Evolutionary conservation across 371 early-diverging fungal species (phyloP).

Genomic region (Apophysomyces elegans): DNA sequence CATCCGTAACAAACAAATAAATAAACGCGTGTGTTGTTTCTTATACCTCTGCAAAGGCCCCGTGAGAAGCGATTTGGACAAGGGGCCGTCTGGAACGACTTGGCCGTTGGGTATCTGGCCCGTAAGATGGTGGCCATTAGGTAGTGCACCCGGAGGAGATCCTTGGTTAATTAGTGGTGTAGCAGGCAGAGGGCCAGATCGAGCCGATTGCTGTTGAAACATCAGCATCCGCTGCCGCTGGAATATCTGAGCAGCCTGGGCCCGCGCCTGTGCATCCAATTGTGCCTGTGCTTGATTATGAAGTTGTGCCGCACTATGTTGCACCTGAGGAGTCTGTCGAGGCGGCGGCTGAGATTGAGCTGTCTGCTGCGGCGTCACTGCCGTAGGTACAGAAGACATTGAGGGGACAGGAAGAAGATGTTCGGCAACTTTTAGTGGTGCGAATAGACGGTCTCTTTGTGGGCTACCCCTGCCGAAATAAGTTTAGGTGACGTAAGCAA

Average conservation of each 20-base stretch:
- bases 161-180: slow-evolving; percentile 5
- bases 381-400: slow-evolving; percentile 10
- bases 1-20: slow-evolving; percentile 9
- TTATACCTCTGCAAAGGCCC: slow-evolving; percentile 9
- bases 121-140: background rate
- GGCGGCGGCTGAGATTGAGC: slow-evolving; percentile 4
- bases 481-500: background rate
- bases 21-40: slow-evolving; percentile 2
- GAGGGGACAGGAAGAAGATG: slow-evolving; percentile 6
- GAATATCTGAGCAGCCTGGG: background rate
- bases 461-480: background rate
- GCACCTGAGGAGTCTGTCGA: slow-evolving; percentile 9
- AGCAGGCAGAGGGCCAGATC: background rate
- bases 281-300: slow-evolving; percentile 8
- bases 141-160: background rate
- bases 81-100: slow-evolving; percentile 10
- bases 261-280: slow-evolving; percentile 10
- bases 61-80: slow-evolving; percentile 9
- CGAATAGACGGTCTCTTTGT: background rate
- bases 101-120: slow-evolving; percentile 9
- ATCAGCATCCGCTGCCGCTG: background rate
- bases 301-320: slow-evolving; percentile 3
- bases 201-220: slow-evolving; percentile 3
- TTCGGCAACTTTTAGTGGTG: slow-evolving; percentile 1
- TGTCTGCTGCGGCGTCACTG: slow-evolving; percentile 10